These are phyloP conservation scores for Plasmopara muralis DNA, from an alignment of 352 stramenopile species.

Conservation along the genomic window DNA sequence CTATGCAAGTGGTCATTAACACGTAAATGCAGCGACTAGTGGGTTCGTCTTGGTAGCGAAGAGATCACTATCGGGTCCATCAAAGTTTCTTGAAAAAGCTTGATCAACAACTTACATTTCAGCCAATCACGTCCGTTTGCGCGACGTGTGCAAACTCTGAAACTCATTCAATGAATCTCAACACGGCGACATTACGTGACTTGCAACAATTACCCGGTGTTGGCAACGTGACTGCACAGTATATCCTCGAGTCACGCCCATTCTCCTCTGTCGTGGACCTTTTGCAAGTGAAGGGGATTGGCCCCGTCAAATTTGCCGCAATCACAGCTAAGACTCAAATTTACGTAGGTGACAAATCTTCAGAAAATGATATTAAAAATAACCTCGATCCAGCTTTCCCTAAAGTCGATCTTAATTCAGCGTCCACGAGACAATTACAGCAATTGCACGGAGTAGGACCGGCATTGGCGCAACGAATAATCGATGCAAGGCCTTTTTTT, in stretches of 20 bases:
- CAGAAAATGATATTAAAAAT: background rate
- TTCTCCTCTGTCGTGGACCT: conserved; percentile 37
- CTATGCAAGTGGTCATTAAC: background rate
- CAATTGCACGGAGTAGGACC: conserved; percentile 37
- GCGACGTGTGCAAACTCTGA: conserved; percentile 26
- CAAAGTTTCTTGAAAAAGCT: conserved; percentile 2
- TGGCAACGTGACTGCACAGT: conserved; percentile 27
- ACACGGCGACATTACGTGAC: conserved; percentile 21
- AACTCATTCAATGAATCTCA: conserved; percentile 24
- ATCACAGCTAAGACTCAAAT: conserved; percentile 16
- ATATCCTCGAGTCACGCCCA: conserved; percentile 39
- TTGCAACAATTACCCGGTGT: conserved; percentile 40
- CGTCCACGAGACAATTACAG: conserved; percentile 30
- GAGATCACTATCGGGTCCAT: background rate
- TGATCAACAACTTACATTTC: background rate
- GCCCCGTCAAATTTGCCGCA: conserved; percentile 26
- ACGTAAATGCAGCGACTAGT: too few relatives aligned
- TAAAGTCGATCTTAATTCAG: conserved; percentile 45
- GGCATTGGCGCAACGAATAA: conserved; percentile 34
- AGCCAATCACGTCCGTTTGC: conserved; percentile 20
- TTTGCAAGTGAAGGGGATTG: conserved; percentile 38
- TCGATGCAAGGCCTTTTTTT: conserved; percentile 38
- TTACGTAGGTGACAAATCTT: conserved; percentile 18
- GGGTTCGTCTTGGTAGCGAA: background rate
- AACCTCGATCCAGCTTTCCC: conserved; percentile 6